Evolutionary conservation across 352 stramenopile species (phyloP).

Genomic region (Phytophthora boehmeriae): DNA sequence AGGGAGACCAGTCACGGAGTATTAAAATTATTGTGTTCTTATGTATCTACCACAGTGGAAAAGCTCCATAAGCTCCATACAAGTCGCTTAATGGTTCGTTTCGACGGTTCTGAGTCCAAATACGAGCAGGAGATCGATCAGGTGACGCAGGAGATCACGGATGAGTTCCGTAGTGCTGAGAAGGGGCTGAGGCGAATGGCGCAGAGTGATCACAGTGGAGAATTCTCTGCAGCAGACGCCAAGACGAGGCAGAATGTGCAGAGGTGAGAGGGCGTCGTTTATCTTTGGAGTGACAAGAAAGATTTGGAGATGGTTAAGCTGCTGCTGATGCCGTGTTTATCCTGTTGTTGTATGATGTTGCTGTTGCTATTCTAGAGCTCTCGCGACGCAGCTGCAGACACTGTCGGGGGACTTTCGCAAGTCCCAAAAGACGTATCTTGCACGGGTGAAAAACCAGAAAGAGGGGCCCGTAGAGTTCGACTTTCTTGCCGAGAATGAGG

Average conservation of each 20-base stretch:
- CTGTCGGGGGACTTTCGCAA: slow-evolving; percentile 96
- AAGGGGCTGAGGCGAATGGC: slow-evolving; percentile 77
- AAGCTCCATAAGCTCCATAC: slow-evolving; percentile 86
- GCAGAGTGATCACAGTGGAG: slow-evolving; percentile 52
- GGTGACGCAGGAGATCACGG: slow-evolving; percentile 81
- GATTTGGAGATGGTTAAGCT: neutral
- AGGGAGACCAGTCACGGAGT: neutral
- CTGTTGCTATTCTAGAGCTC: slow-evolving; percentile 44
- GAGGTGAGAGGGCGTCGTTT: slow-evolving; percentile 36
- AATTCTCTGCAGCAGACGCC: slow-evolving; percentile 77
- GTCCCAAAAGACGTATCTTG: slow-evolving; percentile 98
- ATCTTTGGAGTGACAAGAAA: no score
- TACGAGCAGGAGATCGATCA: slow-evolving; percentile 87
- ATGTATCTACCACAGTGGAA: slow-evolving; percentile 57
- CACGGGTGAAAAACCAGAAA: slow-evolving; percentile 97
- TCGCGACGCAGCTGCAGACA: slow-evolving; percentile 97
- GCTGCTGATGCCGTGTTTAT: no score
- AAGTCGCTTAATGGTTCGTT: slow-evolving; percentile 87
- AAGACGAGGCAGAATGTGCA: slow-evolving; percentile 89
- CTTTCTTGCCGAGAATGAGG: slow-evolving; percentile 86
- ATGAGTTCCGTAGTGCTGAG: slow-evolving; percentile 83
- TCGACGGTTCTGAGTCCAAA: slow-evolving; percentile 85
- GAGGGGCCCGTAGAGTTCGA: slow-evolving; percentile 92
- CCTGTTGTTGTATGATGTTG: neutral
- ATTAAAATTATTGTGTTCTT: slow-evolving; percentile 9